Base-by-base conservation (phyloP, 2,329 filamentous ascomycete species). In the Epichloe sylvatica region DNA sequence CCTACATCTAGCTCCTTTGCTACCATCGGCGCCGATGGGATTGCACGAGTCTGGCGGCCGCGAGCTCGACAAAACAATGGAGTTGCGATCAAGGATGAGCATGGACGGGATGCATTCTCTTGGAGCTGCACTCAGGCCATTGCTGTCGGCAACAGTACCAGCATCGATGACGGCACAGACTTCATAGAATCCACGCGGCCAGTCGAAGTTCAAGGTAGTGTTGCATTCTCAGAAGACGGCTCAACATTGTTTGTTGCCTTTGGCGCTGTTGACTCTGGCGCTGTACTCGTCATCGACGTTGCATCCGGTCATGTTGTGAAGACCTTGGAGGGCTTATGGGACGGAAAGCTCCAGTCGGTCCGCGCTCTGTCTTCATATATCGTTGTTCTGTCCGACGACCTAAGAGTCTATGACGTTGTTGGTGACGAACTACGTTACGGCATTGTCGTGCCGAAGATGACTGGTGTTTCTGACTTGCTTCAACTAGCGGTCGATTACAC, bases 371-470 rank as follows among this genome's bases (percentile, higher is more conserved):
- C 81, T 2, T 81, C 82, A 23, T 83, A 84, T 60, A 69, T 98
- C 17, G 72, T 97, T 51, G 76, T 86, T 43, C 70, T 95, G 1
- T 87, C 87, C 0, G 75, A 83, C 41, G 76, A 80, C 30, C 73
- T 96, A 8, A 74, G 80, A 39, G 82, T 95, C 36, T 95, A 88
- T 72, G 86, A 98, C 63, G 76, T 94, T 11, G 86, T 97, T 7
- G 74, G 81, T 46, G 86, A 94, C 58, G 76, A 83, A 57, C 73
- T 90, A 44, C 76, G 78, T 36, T 88, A 84, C 59, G 79, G 78
- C 45, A 72, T 84, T 46, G 69, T 75, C 25, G 68, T 89, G 13
- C 71, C 67, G 38, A 64, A 71, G 46, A 59, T 64, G 9, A 56
- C 64, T n/a, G 62, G 62, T 19, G 59, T 66, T 51, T 63, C 64